Percentiles rank a stretch among this genome's conserved stretches.
Conservation (phyloP, 768 basidiomycete species). For the Phlebiopsis flavidoalba region DNA sequence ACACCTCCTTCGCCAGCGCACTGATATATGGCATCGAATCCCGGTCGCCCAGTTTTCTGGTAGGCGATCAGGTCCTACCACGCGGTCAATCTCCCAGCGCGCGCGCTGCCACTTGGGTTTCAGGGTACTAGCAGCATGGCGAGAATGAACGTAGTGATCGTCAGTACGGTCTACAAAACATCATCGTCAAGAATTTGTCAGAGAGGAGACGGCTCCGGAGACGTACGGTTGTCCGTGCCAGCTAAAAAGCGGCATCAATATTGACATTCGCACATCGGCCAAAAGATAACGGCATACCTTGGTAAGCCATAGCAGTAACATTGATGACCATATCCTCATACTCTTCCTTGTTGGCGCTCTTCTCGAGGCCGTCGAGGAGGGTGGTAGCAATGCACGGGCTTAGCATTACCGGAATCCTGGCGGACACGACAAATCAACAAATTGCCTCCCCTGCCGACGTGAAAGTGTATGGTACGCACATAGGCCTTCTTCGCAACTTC, state of each 20-base stretch:
- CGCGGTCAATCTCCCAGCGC: conserved; percentile 7
- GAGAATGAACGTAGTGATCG: conserved; percentile 3
- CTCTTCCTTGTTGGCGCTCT: not conserved
- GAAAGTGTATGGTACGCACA: not conserved
- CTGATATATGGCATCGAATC: conserved; percentile 6
- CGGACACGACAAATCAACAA: too few relatives aligned
- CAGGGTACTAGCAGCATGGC: conserved; percentile 12
- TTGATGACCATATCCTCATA: not conserved
- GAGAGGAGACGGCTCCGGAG: not conserved
- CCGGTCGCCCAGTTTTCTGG: conserved; percentile 7
- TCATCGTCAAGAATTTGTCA: not conserved
- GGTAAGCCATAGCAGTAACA: not conserved
- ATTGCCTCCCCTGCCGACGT: not conserved
- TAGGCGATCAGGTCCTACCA: conserved; percentile 1
- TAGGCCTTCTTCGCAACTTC: not conserved
- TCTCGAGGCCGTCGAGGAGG: not conserved
- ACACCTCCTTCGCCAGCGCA: conserved; percentile 11
- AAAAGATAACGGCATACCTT: not conserved
- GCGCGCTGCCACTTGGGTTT: conserved; percentile 4
- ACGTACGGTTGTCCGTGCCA: not conserved
- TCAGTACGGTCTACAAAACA: not conserved
- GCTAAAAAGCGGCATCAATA: not conserved
- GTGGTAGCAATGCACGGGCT: conserved; percentile 23
- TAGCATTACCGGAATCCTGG: conserved; percentile 28
- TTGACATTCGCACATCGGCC: not conserved